Evolutionary conservation across 768 basidiomycete genomes (phyloP).

Genomic region (Amanita exitialis): DNA sequence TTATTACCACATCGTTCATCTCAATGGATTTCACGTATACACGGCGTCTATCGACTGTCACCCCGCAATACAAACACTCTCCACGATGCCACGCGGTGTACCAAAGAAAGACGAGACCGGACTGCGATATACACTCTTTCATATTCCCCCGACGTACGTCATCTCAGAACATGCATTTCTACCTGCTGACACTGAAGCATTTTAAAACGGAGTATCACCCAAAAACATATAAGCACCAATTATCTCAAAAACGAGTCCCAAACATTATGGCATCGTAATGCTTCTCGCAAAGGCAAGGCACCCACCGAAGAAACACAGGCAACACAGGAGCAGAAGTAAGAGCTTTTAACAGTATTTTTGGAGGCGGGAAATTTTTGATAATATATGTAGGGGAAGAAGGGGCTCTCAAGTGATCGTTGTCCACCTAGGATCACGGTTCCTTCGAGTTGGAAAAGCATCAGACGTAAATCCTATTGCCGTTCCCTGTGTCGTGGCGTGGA

Average conservation of each 20-base stretch:
- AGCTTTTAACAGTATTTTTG: constrained; percentile 9
- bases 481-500: constrained; percentile 67
- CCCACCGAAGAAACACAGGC: constrained; percentile 26
- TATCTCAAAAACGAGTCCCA: constrained; percentile 75
- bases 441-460: constrained; percentile 68
- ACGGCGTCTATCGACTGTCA: not conserved
- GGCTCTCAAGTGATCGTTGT: constrained; percentile 74
- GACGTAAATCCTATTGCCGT: constrained; percentile 64
- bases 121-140: constrained; percentile 71
- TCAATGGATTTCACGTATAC: not conserved
- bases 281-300: constrained; percentile 39
- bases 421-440: constrained; percentile 66
- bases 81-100: constrained; percentile 68
- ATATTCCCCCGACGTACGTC: constrained; percentile 66
- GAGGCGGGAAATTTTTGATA: constrained; percentile 11
- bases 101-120: constrained; percentile 79
- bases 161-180: not conserved
- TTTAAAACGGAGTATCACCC: constrained; percentile 45
- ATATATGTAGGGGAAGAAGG: constrained; percentile 36
- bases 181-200: constrained; percentile 3
- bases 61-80: not conserved
- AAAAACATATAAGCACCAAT: constrained; percentile 68
- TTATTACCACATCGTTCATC: constrained; percentile 2
- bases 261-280: constrained; percentile 64
- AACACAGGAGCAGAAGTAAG: constrained; percentile 38